phyloP scores from a whole-genome alignment of 192 early-diverging fungal species.

The Coemansia erecta region DNA sequence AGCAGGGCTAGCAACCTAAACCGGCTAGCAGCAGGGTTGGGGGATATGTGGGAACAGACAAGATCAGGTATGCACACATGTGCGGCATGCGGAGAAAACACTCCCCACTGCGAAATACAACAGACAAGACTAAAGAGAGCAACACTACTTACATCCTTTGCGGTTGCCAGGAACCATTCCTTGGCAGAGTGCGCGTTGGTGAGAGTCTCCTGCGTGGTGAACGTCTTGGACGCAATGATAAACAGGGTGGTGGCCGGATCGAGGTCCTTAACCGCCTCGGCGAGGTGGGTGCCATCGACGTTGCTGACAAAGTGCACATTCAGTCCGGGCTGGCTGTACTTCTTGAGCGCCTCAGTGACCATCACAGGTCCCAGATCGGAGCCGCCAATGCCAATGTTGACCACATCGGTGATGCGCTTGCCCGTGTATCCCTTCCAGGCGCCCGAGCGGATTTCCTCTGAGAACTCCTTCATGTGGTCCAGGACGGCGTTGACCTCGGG shows the following conservation, averaged over 20 bases:
- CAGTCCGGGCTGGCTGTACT: conserved; percentile 75
- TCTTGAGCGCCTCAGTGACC: conserved; percentile 98
- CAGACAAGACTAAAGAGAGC: background rate
- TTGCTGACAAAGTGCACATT: conserved; percentile 95
- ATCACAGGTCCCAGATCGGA: conserved; percentile 97
- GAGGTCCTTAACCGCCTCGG: conserved; percentile 84
- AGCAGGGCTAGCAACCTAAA: background rate
- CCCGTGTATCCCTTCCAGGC: conserved; percentile 97
- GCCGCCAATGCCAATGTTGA: conserved; percentile 99
- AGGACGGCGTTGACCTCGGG: conserved; percentile 93
- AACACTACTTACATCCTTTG: conserved; percentile 62
- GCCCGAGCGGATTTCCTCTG: conserved; percentile 83
- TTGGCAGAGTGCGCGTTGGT: conserved; percentile 95
- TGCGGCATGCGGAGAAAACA: background rate
- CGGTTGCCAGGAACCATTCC: conserved; percentile 85
- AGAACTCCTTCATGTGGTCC: conserved; percentile 86
- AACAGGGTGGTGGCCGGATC: conserved; percentile 89
- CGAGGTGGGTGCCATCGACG: conserved; percentile 97
- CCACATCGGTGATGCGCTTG: conserved; percentile 86
- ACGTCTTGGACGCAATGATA: conserved; percentile 97
- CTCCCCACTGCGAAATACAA: background rate
- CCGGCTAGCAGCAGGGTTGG: background rate
- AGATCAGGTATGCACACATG: background rate
- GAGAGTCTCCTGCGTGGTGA: conserved; percentile 98
- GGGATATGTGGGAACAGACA: conserved; percentile 4